phyloP scores from a whole-genome alignment of 805 yeast species.

The Cyberlindnera bimundalis region DNA sequence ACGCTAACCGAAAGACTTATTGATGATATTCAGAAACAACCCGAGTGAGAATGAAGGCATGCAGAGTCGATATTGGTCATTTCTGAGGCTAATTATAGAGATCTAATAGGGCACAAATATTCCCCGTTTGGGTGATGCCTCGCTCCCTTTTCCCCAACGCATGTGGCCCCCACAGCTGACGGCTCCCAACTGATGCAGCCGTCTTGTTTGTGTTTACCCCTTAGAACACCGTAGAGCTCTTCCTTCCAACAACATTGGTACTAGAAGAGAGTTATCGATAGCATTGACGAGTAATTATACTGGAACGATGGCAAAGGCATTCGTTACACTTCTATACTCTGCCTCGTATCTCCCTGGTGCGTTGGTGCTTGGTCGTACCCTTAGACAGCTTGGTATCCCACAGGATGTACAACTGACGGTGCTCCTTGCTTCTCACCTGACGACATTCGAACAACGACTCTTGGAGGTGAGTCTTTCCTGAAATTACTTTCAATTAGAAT shows the following conservation, averaged over 20 bases:
- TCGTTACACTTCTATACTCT: conserved; percentile 47
- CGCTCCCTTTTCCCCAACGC: not conserved
- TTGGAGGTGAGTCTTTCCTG: conserved; percentile 18
- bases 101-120: too few species aligned
- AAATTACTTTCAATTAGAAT: too few species aligned
- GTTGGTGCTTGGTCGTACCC: conserved; percentile 42
- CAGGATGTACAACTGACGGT: conserved; percentile 20
- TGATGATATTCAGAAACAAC: too few species aligned
- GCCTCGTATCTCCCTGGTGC: conserved; percentile 57
- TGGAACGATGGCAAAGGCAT: conserved; percentile 28
- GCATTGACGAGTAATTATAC: too few species aligned
- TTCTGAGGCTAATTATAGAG: too few species aligned
- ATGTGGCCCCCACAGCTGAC: not conserved
- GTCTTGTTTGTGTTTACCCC: not conserved
- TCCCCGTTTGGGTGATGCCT: not conserved
- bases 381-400: conserved; percentile 25
- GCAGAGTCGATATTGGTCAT: too few species aligned
- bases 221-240: not conserved
- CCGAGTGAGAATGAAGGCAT: too few species aligned
- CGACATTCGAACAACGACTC: conserved; percentile 14
- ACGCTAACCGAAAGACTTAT: too few species aligned
- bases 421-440: conserved; percentile 20
- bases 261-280: too few species aligned
- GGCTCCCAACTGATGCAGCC: not conserved
- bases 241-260: too few species aligned